Evolutionary conservation across 2,329 filamentous ascomycete genomes (phyloP).

Genomic region (Aspergillus unguis): DNA sequence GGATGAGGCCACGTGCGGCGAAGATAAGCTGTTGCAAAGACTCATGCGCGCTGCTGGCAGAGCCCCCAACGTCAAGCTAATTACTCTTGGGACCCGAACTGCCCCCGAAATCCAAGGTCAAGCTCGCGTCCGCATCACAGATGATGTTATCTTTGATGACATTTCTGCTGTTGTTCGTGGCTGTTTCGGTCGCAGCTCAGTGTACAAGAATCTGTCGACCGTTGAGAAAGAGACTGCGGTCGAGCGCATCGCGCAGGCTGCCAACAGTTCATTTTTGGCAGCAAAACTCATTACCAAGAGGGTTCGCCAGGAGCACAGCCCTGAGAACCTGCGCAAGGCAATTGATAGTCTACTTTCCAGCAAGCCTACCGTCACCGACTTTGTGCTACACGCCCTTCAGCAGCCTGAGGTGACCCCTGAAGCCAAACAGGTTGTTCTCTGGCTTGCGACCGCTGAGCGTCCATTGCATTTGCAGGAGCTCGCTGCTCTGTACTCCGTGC

Average conservation of each 20-base stretch:
- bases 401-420: slow-evolving; percentile 26
- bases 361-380: slow-evolving; percentile 30
- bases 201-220: slow-evolving; percentile 27
- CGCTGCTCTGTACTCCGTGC: slow-evolving; percentile 27
- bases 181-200: slow-evolving; percentile 23
- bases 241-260: slow-evolving; percentile 31
- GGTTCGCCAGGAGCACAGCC: slow-evolving; percentile 25
- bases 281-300: slow-evolving; percentile 36
- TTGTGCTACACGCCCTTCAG: slow-evolving; percentile 29
- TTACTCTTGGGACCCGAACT: slow-evolving; percentile 29
- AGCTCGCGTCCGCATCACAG: slow-evolving; percentile 25
- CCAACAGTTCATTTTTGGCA: slow-evolving; percentile 40
- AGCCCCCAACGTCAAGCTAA: slow-evolving; percentile 27
- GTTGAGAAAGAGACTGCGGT: slow-evolving; percentile 33
- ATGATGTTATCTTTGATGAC: slow-evolving; percentile 38
- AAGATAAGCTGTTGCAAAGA: slow-evolving; percentile 27
- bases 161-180: slow-evolving; percentile 32
- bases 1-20: slow-evolving; percentile 34
- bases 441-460: slow-evolving; percentile 38
- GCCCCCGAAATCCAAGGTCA: slow-evolving; percentile 12
- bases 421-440: slow-evolving; percentile 33
- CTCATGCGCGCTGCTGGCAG: slow-evolving; percentile 24
- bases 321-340: slow-evolving; percentile 26
- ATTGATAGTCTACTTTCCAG: slow-evolving; percentile 27
- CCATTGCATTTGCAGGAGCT: slow-evolving; percentile 36